phyloP scores from a whole-genome alignment of 192 early-diverging fungal genomes.

The Rhizoclosmatium sp. region DNA sequence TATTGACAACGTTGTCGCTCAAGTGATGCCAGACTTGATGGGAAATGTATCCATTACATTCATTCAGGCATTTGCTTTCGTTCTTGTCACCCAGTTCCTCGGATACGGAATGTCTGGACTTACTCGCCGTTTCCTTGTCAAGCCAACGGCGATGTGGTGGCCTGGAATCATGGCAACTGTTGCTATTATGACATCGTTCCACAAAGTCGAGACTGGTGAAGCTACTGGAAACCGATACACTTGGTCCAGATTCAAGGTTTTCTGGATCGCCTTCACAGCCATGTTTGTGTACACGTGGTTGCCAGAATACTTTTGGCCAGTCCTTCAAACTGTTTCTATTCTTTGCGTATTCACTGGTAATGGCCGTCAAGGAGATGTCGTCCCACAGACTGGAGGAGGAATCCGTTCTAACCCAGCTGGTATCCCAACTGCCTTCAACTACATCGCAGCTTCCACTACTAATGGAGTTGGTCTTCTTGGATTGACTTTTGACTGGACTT shows the following conservation, averaged over 20 bases:
- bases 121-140: constrained; percentile 70
- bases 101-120: constrained; percentile 76
- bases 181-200: neutral
- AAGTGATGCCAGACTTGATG: too few species aligned
- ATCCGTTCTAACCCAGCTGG: neutral
- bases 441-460: neutral
- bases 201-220: neutral
- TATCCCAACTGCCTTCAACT: neutral
- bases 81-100: constrained; percentile 74
- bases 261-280: constrained; percentile 13
- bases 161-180: constrained; percentile 45
- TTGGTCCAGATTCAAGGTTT: neutral
- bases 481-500: constrained; percentile 36
- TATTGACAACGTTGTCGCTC: too few species aligned
- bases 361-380: neutral
- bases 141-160: constrained; percentile 78
- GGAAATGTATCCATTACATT: constrained; percentile 2
- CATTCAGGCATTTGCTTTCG: constrained; percentile 39
- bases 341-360: constrained; percentile 24
- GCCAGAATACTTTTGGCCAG: constrained; percentile 18
- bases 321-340: constrained; percentile 4
- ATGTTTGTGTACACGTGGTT: constrained; percentile 29
- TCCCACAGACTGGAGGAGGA: neutral
- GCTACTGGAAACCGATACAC: neutral
- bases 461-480: constrained; percentile 36